Evolutionary conservation across 129 eudicot species (phyloP).

Genomic region (Oenanthe sinensis): DNA sequence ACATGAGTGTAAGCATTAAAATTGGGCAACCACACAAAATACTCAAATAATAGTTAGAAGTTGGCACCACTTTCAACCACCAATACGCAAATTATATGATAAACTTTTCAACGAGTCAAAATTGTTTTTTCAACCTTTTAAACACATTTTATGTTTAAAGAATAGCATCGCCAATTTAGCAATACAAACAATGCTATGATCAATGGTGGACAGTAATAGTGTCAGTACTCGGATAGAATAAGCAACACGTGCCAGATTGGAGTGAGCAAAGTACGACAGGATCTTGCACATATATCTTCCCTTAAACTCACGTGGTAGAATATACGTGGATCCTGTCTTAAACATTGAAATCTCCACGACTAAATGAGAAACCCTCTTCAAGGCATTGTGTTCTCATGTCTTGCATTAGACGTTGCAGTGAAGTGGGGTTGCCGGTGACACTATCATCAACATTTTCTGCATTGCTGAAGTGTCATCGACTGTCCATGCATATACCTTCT

Average conservation of each 20-base stretch:
- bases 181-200: background rate
- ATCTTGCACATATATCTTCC: background rate
- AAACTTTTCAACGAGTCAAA: background rate
- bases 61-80: no score
- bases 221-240: background rate
- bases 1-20: background rate
- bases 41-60: background rate
- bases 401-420: conserved; percentile 64
- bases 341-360: conserved; percentile 15
- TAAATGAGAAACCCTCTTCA: conserved; percentile 62
- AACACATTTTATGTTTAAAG: background rate
- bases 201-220: background rate
- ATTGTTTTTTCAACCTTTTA: background rate
- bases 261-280: background rate
- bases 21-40: background rate
- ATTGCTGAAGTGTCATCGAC: conserved; percentile 68
- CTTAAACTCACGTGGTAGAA: background rate
- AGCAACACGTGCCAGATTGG: background rate
- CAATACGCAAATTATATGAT: no score
- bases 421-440: conserved; percentile 67
- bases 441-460: conserved; percentile 77
- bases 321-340: background rate
- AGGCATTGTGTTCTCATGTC: conserved; percentile 57
- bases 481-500: conserved; percentile 90
- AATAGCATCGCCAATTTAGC: background rate